A percentile compares a stretch with the other conserved stretches of the same genome.
phyloP scores from a whole-genome alignment of 805 yeast genomes.

The Starmerella potacharoeniae region DNA sequence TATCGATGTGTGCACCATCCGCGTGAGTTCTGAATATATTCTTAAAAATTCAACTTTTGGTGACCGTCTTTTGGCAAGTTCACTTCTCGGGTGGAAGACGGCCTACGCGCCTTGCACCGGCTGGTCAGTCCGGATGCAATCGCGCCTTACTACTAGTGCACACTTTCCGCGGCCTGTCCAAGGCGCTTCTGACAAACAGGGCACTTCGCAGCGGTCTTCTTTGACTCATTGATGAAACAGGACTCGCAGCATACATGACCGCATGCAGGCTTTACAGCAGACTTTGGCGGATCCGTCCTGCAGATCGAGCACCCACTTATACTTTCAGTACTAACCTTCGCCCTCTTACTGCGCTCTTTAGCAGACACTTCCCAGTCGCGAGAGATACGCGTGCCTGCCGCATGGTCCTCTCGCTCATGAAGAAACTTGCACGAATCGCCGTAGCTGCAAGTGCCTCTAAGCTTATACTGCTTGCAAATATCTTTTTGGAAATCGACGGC shows the following conservation, averaged over 20 bases:
- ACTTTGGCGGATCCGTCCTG: background rate
- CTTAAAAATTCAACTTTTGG: no score
- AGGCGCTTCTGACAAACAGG: conserved; percentile 13
- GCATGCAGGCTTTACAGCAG: conserved; percentile 3
- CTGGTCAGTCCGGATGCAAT: no score
- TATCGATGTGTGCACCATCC: no score
- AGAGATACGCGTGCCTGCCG: conserved; percentile 52
- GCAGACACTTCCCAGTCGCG: conserved; percentile 52
- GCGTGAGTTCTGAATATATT: no score
- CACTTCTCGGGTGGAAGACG: no score
- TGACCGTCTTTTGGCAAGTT: no score
- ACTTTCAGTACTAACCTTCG: background rate
- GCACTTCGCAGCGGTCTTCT: background rate
- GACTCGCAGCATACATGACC: conserved; percentile 2
- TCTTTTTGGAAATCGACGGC: conserved; percentile 83
- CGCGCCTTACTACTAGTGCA: background rate
- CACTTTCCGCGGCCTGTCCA: conserved; percentile 3
- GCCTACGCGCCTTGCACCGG: no score
- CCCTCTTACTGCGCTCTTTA: background rate
- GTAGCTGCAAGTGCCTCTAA: conserved; percentile 91
- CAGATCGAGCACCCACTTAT: conserved; percentile 7
- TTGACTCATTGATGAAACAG: conserved; percentile 5
- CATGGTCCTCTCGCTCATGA: conserved; percentile 79
- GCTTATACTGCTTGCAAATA: conserved; percentile 81
- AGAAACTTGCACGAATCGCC: conserved; percentile 95